Conservation (phyloP, 768 basidiomycete genomes). For the Boletus rubroflammeus region DNA sequence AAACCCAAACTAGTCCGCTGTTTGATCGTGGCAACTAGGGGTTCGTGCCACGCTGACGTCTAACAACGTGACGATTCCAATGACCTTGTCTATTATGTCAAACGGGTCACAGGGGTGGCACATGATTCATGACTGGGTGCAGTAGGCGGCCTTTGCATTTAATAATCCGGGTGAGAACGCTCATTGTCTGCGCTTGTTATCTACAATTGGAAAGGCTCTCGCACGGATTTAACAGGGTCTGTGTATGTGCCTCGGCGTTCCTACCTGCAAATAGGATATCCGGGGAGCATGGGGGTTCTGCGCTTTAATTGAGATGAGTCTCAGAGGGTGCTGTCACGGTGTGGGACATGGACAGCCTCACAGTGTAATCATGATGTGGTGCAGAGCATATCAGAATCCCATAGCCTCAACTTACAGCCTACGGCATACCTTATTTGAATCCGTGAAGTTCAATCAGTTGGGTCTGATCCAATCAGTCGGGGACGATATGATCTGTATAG, state of each 20-base stretch:
- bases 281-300: background rate
- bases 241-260: slow-evolving; percentile 1
- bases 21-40: slow-evolving; percentile 7
- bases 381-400: slow-evolving; percentile 1
- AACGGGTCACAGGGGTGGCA: background rate
- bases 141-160: slow-evolving; percentile 1
- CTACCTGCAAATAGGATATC: slow-evolving; percentile 1
- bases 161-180: slow-evolving; percentile 9
- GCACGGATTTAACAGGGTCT: background rate
- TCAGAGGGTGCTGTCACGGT: background rate
- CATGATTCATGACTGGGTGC: background rate
- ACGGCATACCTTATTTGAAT: slow-evolving; percentile 1
- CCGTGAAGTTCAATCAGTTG: slow-evolving; percentile 10
- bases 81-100: background rate
- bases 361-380: slow-evolving; percentile 11
- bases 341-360: background rate
- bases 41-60: background rate
- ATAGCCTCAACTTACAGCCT: slow-evolving; percentile 3
- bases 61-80: background rate
- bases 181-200: background rate
- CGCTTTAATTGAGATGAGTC: background rate
- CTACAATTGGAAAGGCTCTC: background rate
- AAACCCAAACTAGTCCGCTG: background rate
- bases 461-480: slow-evolving; percentile 16
- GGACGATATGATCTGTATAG: background rate